Percentiles rank a stretch among this genome's conserved stretches.
Conservation (phyloP, 2,329 filamentous ascomycete species). For the Ophiostoma perfectum region DNA sequence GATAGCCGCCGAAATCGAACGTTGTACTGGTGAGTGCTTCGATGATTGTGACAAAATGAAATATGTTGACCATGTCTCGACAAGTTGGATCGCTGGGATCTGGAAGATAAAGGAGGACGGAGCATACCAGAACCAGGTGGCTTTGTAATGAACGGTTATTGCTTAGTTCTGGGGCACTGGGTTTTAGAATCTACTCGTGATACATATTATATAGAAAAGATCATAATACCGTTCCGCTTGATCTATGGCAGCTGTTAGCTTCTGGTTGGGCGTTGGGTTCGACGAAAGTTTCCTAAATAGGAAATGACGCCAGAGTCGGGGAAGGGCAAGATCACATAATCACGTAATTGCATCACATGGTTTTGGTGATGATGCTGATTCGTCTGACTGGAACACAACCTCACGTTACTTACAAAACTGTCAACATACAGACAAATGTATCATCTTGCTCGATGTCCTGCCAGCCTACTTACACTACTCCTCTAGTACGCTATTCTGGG, state of each 20-base stretch:
- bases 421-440: too few species aligned
- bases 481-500: neutral
- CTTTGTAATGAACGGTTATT: too few species aligned
- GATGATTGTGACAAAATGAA: neutral
- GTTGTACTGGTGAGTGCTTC: neutral
- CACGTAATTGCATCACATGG: neutral
- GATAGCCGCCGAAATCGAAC: neutral
- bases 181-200: too few species aligned
- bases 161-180: too few species aligned
- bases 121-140: too few species aligned
- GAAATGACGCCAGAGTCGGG: conserved; percentile 1
- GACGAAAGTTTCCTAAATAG: conserved; percentile 21
- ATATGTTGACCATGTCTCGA: conserved; percentile 15
- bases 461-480: neutral
- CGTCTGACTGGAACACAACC: too few species aligned
- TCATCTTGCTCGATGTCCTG: neutral
- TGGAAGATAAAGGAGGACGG: too few species aligned
- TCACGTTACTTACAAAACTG: too few species aligned
- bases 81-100: neutral
- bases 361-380: too few species aligned
- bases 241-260: neutral
- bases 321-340: neutral
- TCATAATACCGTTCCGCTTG: too few species aligned
- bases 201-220: too few species aligned
- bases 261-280: neutral